These are phyloP conservation scores for Tagetes erecta DNA, from an alignment of 129 eudicot species.

Conservation along the genomic window DNA sequence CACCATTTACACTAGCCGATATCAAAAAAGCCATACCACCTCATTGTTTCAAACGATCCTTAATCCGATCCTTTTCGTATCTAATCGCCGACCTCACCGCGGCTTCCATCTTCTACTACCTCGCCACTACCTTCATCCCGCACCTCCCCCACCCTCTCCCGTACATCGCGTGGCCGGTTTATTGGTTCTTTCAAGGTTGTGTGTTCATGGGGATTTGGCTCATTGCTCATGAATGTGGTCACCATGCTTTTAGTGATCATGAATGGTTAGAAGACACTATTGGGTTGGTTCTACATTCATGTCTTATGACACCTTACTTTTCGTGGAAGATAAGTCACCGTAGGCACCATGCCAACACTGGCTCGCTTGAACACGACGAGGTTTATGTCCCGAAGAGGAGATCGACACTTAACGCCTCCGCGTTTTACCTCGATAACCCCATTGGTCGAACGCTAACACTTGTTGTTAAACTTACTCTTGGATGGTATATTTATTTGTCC, in stretches of 20 bases:
- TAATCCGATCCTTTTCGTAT: slow-evolving; percentile 39
- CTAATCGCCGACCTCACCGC: slow-evolving; percentile 33
- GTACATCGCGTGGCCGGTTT: slow-evolving; percentile 58
- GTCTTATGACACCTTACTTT: slow-evolving; percentile 39
- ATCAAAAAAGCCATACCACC: slow-evolving; percentile 47
- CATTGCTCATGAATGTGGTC: slow-evolving; percentile 64
- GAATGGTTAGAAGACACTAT: slow-evolving; percentile 30
- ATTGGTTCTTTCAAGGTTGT: slow-evolving; percentile 52
- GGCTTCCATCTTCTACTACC: slow-evolving; percentile 28
- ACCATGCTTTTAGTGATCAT: slow-evolving; percentile 40
- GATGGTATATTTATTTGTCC: slow-evolving; percentile 35
- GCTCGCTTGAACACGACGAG: slow-evolving; percentile 37
- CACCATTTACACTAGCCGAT: slow-evolving; percentile 38
- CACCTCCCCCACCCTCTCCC: slow-evolving; percentile 43
- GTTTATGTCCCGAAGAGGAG: slow-evolving; percentile 30
- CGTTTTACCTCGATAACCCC: slow-evolving; percentile 34
- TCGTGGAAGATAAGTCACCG: slow-evolving; percentile 42
- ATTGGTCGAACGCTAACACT: slow-evolving; percentile 38
- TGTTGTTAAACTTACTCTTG: slow-evolving; percentile 33
- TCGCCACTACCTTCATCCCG: slow-evolving; percentile 42
- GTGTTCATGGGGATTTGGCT: slow-evolving; percentile 62
- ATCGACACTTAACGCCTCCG: neutral
- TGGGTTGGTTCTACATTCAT: slow-evolving; percentile 33
- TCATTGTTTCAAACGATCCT: slow-evolving; percentile 43
- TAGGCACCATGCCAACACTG: slow-evolving; percentile 41